Percentiles rank a stretch among this genome's conserved stretches.
These are phyloP conservation scores for Scutellaria galericulata DNA, from an alignment of 257 asterid genomes.

Conservation along the genomic window DNA sequence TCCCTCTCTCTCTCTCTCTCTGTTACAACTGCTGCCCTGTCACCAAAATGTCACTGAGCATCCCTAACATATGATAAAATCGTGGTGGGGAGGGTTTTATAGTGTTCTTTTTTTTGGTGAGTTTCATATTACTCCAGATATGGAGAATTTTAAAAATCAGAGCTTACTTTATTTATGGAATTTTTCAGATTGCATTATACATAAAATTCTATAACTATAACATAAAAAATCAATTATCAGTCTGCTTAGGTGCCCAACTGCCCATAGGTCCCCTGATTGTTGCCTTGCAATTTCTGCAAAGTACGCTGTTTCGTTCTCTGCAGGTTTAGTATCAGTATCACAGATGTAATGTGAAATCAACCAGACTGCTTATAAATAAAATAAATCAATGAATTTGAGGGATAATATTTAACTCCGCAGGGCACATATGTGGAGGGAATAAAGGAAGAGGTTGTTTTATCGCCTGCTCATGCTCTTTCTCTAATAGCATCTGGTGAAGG, in stretches of 20 bases:
- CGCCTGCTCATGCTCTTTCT: slow-evolving; percentile 96
- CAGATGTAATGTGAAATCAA: slow-evolving; percentile 27
- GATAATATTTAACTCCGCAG: slow-evolving; percentile 45
- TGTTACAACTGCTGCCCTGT: background rate
- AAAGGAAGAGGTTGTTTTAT: slow-evolving; percentile 86
- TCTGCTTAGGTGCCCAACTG: background rate
- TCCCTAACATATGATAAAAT: background rate
- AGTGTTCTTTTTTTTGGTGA: background rate
- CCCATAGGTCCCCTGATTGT: background rate
- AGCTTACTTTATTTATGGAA: background rate
- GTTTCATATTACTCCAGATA: background rate
- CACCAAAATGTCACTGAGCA: background rate
- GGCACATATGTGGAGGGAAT: slow-evolving; percentile 83
- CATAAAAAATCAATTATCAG: background rate
- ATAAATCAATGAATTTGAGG: slow-evolving; percentile 16
- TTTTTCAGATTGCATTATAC: background rate
- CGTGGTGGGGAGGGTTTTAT: background rate
- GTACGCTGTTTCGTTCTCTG: background rate
- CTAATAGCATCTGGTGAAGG: slow-evolving; percentile 93
- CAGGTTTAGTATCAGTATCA: slow-evolving; percentile 2
- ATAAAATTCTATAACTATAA: background rate
- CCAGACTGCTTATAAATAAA: slow-evolving; percentile 19
- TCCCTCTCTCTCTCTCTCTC: background rate
- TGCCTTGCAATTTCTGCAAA: background rate
- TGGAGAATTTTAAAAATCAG: background rate